These are phyloP conservation scores for Diplodia sapinea DNA, from an alignment of 2,329 filamentous ascomycete genomes.

Conservation along the genomic window DNA sequence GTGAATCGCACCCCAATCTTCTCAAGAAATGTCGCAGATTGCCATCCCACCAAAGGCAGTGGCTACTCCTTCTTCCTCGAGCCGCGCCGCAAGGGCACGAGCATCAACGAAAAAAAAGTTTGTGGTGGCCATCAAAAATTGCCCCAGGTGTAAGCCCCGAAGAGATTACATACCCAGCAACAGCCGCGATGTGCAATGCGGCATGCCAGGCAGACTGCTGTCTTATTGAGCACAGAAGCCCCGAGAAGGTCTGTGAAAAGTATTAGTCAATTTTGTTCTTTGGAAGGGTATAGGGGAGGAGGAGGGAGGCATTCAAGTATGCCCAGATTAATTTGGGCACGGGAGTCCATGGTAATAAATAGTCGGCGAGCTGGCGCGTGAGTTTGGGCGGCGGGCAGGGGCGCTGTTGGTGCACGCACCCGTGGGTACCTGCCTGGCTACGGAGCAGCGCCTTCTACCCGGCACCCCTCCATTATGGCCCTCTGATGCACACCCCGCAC, in stretches of 20 bases:
- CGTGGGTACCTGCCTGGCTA: too few relatives aligned
- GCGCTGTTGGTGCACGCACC: too few relatives aligned
- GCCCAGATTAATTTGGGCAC: too few relatives aligned
- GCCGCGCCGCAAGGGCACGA: not conserved
- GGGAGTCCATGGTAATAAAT: too few relatives aligned
- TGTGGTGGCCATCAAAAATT: slow-evolving; percentile 15
- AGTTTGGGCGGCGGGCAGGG: too few relatives aligned
- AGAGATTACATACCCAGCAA: slow-evolving; percentile 7
- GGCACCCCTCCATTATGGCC: too few relatives aligned
- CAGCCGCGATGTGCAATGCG: slow-evolving; percentile 14
- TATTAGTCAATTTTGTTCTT: not conserved
- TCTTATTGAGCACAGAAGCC: slow-evolving; percentile 1
- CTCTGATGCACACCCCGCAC: too few relatives aligned
- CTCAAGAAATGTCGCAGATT: not conserved
- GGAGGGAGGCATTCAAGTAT: not conserved
- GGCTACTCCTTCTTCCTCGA: not conserved
- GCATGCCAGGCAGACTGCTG: not conserved
- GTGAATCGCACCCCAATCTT: not conserved
- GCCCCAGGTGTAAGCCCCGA: slow-evolving; percentile 18
- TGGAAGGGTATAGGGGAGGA: not conserved
- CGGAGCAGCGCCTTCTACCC: too few relatives aligned
- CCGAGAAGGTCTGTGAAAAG: slow-evolving; percentile 6
- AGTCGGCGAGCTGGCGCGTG: too few relatives aligned
- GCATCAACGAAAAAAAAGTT: slow-evolving; percentile 2
- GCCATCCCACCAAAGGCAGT: not conserved